Base-by-base conservation (phyloP, 1,139 yeast species). In the Diutina scorzettiae region DNA sequence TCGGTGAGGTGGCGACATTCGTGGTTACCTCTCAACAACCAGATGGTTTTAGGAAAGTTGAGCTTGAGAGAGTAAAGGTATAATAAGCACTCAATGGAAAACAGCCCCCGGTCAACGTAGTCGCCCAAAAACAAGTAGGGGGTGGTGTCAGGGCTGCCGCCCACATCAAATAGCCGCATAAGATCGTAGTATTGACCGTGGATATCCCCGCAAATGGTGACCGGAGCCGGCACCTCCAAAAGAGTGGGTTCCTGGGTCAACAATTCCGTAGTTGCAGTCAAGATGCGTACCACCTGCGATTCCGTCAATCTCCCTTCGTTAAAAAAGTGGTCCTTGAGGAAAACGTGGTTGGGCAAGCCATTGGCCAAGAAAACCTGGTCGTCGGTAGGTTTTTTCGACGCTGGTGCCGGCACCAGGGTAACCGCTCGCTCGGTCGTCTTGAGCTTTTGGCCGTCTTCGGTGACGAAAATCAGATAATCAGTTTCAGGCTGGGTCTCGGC, bases 151-250 rank as follows among this genome's bases (percentile, higher is more conserved):
- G 97, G 96, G 55, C 81, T 81, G 2, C 97, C 98, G 31, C 96
- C 96, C 21, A 89, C 95, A 57, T 91, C 97, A 58, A 91, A 86
- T 42, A 91, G 63, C 60, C 89, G 89, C 77, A 89, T 73, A 51
- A 91, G 69, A 60, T 91, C 98, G 56, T 76, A 91, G 60, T 77
- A 86, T 59, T 91, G 98, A 7, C 98, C 98, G 59, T 91, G 98
- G 24, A 91, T 73, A 59, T 91, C 98, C 43, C 98, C 97, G 64
- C 97, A 89, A 2, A 91, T 87, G 1, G 96, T 89, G 4, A 91
- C 86, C 0, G 98, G 98, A 0, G 96, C 95, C 2, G 89, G 89
- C 2, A 91, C 83, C 25, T 72, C 72, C 44, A 91, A 64, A 52
- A 91, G 59, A 51, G 84, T 91, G 3, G 95, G 94, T 55, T 91